Conservation (phyloP, 164 flowering plant species). For the Berberis vulgaris region DNA sequence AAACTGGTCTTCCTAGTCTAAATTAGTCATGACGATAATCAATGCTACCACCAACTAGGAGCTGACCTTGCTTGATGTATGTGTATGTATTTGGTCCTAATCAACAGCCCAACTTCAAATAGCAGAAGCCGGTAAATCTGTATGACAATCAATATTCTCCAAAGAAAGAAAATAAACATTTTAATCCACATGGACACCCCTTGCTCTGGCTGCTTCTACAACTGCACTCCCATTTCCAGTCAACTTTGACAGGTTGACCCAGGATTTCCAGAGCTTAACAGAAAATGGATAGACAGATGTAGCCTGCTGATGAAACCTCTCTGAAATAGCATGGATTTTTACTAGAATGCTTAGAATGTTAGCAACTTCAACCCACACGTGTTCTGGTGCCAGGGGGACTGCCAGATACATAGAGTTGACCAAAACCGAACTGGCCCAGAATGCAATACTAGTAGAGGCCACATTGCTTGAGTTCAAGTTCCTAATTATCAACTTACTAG, state of each 20-base stretch:
- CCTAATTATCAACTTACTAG: constrained; percentile 31
- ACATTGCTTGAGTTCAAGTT: constrained; percentile 5
- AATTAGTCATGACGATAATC: no score
- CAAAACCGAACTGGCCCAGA: constrained; percentile 64
- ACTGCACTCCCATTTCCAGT: constrained; percentile 23
- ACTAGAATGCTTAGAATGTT: constrained; percentile 28
- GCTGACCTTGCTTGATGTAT: no score
- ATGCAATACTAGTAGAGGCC: constrained; percentile 28
- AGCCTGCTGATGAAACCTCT: constrained; percentile 49
- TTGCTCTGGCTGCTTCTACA: constrained; percentile 39
- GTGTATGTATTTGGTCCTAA: no score
- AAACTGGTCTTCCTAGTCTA: no score
- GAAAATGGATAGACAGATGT: constrained; percentile 66
- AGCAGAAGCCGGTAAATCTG: not conserved
- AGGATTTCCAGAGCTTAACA: constrained; percentile 55
- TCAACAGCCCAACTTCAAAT: not conserved
- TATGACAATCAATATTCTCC: not conserved
- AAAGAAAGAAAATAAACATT: not conserved
- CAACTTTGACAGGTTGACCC: constrained; percentile 17
- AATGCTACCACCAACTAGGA: no score
- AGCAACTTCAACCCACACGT: constrained; percentile 60
- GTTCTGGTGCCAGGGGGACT: constrained; percentile 67
- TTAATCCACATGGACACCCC: constrained; percentile 39
- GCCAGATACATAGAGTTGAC: constrained; percentile 49
- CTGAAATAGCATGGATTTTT: constrained; percentile 26